These are phyloP conservation scores for Lasiodiplodia sp. DNA, from an alignment of 2,329 filamentous ascomycete species.

Conservation along the genomic window DNA sequence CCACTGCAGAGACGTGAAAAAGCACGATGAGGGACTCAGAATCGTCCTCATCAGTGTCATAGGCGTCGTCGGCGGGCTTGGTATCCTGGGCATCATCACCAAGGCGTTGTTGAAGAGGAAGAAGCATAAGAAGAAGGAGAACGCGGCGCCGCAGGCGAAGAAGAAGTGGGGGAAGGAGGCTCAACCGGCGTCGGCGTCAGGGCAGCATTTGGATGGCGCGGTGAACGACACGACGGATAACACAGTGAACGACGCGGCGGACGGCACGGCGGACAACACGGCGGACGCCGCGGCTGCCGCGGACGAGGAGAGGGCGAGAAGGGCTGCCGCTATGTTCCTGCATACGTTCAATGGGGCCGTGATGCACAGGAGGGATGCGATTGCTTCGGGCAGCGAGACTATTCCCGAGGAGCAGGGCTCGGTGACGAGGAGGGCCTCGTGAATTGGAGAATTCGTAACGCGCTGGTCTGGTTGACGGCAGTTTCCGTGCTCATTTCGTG, in stretches of 20 bases:
- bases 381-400: not conserved
- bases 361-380: not conserved
- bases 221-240: no score
- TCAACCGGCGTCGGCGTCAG: not conserved
- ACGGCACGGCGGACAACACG: not conserved
- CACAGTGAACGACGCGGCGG: not conserved
- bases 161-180: not conserved
- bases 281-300: not conserved
- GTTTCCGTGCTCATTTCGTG: no score
- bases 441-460: not conserved
- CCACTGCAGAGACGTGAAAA: not conserved
- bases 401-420: not conserved
- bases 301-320: not conserved
- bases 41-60: not conserved
- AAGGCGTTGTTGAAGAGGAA: not conserved
- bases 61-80: not conserved
- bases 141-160: not conserved
- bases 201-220: not conserved
- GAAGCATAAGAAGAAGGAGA: not conserved
- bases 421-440: not conserved
- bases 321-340: not conserved
- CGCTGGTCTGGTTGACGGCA: no score
- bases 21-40: not conserved
- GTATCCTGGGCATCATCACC: not conserved
- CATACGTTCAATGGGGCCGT: not conserved